phyloP scores from a whole-genome alignment of 345 rosid genomes.

The Sapria himalayana region DNA sequence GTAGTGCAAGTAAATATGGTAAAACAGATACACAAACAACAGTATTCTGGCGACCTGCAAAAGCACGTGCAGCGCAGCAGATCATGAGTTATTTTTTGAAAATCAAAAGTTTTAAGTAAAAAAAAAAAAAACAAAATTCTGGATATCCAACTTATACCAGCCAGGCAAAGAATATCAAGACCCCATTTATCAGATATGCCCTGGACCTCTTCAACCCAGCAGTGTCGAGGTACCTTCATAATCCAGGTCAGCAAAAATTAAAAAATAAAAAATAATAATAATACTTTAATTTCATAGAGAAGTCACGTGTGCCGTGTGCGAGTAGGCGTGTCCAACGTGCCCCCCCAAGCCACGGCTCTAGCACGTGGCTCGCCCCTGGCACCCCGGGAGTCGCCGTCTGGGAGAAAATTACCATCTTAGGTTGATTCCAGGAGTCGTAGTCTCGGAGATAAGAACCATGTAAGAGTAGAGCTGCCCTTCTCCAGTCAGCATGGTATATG shows the following conservation, averaged over 20 bases:
- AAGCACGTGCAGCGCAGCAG: background rate
- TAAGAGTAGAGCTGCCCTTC: slow-evolving; percentile 72
- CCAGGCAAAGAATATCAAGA: slow-evolving; percentile 55
- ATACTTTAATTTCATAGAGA: background rate
- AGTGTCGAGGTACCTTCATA: slow-evolving; percentile 49
- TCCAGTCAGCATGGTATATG: slow-evolving; percentile 52
- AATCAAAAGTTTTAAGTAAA: too few species aligned
- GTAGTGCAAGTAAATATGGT: slow-evolving; percentile 49
- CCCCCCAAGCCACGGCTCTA: too few species aligned
- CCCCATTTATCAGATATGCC: slow-evolving; percentile 58
- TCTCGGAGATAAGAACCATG: slow-evolving; percentile 72
- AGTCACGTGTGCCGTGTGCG: too few species aligned
- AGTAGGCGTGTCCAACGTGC: too few species aligned
- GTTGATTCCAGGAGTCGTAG: slow-evolving; percentile 73
- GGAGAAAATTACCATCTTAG: slow-evolving; percentile 76
- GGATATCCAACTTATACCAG: slow-evolving; percentile 27
- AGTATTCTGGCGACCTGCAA: slow-evolving; percentile 65
- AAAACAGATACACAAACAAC: slow-evolving; percentile 52
- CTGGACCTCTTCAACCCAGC: slow-evolving; percentile 64
- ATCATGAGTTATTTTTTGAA: too few species aligned
- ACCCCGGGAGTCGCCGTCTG: too few species aligned
- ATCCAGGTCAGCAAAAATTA: slow-evolving; percentile 1
- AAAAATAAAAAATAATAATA: background rate
- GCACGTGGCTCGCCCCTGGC: too few species aligned
- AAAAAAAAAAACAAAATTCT: background rate